A percentile compares a stretch with the other conserved stretches of the same genome.
Evolutionary conservation across 257 asterid species (phyloP).

Genomic region (Jaltomata sinuosa): DNA sequence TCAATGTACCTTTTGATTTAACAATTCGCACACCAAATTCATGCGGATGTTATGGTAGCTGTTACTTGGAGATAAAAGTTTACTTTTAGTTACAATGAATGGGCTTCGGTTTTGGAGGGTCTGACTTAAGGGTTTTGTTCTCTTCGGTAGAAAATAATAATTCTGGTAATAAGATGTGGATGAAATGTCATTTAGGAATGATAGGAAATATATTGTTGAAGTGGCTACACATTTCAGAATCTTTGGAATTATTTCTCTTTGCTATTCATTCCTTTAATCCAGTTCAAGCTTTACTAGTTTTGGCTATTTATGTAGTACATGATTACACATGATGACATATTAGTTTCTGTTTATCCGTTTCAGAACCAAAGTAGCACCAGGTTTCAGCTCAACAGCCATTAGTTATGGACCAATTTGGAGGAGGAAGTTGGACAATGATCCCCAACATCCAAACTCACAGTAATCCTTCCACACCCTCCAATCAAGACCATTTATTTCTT

Average conservation of each 20-base stretch:
- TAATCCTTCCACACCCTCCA: constrained; percentile 75
- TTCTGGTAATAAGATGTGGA: neutral
- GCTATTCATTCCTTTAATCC: neutral
- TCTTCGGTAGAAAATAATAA: neutral
- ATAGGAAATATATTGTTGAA: neutral
- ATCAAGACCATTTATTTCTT: constrained; percentile 54
- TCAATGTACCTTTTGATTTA: neutral
- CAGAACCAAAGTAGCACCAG: neutral
- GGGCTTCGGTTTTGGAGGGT: neutral
- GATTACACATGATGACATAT: neutral
- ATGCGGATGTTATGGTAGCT: neutral
- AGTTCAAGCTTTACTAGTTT: neutral
- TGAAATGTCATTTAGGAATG: neutral
- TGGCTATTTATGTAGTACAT: neutral
- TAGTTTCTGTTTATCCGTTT: neutral
- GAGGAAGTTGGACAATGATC: constrained; percentile 80
- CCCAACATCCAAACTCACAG: constrained; percentile 73
- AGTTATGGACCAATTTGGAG: constrained; percentile 68
- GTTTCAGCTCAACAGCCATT: neutral
- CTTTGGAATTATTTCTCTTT: neutral
- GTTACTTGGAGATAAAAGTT: neutral
- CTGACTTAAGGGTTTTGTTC: neutral
- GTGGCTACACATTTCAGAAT: neutral
- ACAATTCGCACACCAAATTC: neutral
- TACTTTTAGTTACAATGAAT: neutral